phyloP scores from a whole-genome alignment of 371 early-diverging fungal species.

The Syncephalastrum contaminatum region DNA sequence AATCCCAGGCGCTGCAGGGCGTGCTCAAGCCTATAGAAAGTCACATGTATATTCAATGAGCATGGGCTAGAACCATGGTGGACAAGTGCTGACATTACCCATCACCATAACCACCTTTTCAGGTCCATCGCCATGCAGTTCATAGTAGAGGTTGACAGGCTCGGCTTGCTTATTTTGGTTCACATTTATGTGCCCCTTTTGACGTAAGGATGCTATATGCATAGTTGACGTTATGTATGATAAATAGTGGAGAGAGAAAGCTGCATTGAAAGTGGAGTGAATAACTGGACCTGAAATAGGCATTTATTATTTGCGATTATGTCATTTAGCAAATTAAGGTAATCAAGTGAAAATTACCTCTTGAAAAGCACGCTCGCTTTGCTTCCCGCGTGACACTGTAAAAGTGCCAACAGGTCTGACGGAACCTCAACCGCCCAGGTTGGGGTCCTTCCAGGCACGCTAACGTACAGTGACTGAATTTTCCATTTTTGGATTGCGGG shows the following conservation, averaged over 20 bases:
- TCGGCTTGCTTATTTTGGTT: slow-evolving; percentile 12
- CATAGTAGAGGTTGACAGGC: slow-evolving; percentile 59
- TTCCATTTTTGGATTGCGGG: no score
- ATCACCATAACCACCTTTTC: slow-evolving; percentile 63
- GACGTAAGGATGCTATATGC: slow-evolving; percentile 6
- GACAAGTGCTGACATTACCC: slow-evolving; percentile 34
- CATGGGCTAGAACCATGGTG: neutral
- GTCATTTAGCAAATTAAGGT: no score
- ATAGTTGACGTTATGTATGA: neutral
- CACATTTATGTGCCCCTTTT: slow-evolving; percentile 33
- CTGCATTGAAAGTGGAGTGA: neutral
- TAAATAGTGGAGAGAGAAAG: neutral
- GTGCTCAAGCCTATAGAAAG: slow-evolving; percentile 36
- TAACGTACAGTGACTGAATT: no score
- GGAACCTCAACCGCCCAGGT: neutral
- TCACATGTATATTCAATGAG: neutral
- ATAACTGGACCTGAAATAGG: neutral
- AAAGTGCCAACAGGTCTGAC: neutral
- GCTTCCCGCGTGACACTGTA: neutral
- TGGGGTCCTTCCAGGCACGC: no score
- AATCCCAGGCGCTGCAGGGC: slow-evolving; percentile 37
- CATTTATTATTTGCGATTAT: no score
- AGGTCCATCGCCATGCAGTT: slow-evolving; percentile 69
- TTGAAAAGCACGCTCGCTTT: neutral
- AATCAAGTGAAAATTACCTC: neutral